Conservation (phyloP, 192 early-diverging fungal species). For the Dimargaris verticillata region DNA sequence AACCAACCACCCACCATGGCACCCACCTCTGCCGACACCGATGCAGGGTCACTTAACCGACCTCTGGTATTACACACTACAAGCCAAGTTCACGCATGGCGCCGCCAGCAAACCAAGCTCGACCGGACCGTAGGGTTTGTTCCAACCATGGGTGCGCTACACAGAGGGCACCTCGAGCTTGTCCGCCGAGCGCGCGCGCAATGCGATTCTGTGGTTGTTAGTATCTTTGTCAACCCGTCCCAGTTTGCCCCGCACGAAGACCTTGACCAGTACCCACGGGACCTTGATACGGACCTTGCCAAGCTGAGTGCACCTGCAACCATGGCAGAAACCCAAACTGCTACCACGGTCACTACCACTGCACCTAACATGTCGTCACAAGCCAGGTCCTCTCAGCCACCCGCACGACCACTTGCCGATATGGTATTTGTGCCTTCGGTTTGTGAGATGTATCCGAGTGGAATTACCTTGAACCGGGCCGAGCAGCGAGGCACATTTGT, state of each 20-base stretch:
- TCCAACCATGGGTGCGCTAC: conserved; percentile 97
- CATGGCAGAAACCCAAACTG: background rate
- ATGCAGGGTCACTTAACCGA: too few species aligned
- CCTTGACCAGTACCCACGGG: conserved; percentile 77
- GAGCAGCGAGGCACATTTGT: conserved; percentile 84
- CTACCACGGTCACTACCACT: background rate
- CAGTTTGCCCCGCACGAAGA: conserved; percentile 97
- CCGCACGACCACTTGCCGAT: conserved; percentile 13
- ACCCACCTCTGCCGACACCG: too few species aligned
- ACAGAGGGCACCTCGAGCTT: conserved; percentile 71
- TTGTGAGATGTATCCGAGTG: conserved; percentile 82
- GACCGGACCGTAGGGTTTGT: conserved; percentile 73
- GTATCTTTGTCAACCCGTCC: conserved; percentile 97
- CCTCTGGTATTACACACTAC: too few species aligned
- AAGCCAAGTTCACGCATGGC: conserved; percentile 29
- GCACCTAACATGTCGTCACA: too few species aligned
- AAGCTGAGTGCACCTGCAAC: conserved; percentile 29
- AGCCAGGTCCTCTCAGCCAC: conserved; percentile 19
- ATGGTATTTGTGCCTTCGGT: conserved; percentile 49
- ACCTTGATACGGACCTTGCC: conserved; percentile 56
- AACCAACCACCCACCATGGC: too few species aligned
- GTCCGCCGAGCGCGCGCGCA: conserved; percentile 34
- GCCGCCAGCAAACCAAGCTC: conserved; percentile 25
- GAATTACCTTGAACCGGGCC: conserved; percentile 61
- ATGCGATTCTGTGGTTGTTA: conserved; percentile 57